Evolutionary conservation across 345 rosid species (phyloP).

Genomic region (Mallotus nudiflorus): DNA sequence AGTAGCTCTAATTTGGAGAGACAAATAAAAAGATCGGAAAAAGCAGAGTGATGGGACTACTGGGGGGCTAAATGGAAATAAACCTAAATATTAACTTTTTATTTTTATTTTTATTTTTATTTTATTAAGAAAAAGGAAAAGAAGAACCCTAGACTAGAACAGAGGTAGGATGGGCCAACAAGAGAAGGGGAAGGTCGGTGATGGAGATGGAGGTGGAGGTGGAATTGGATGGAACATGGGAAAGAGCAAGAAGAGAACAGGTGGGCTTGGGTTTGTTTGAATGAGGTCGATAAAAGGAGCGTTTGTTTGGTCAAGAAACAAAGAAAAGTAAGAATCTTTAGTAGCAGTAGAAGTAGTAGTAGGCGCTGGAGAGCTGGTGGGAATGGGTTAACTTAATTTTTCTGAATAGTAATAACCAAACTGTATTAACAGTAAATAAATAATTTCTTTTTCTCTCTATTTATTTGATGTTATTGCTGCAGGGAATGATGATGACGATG

Average conservation of each 20-base stretch:
- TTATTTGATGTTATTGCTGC: no score
- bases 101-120: no score
- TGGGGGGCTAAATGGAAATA: no score
- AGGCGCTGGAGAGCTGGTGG: no score
- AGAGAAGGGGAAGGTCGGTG: slow-evolving; percentile 18
- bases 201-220: no score
- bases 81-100: no score
- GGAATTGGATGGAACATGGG: slow-evolving; percentile 13
- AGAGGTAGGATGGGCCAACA: slow-evolving; percentile 37
- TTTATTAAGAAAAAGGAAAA: no score
- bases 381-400: no score
- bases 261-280: slow-evolving; percentile 35
- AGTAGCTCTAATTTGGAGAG: slow-evolving; percentile 7
- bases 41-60: slow-evolving; percentile 9
- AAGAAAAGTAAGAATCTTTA: slow-evolving; percentile 15
- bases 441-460: no score
- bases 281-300: slow-evolving; percentile 19
- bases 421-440: slow-evolving; percentile 8
- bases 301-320: slow-evolving; percentile 24
- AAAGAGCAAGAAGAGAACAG: slow-evolving; percentile 11
- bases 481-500: not conserved
- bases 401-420: not conserved
- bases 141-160: slow-evolving; percentile 12
- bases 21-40: slow-evolving; percentile 26
- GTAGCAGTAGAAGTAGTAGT: not conserved